phyloP scores from a whole-genome alignment of 2,329 filamentous ascomycete species.

The Bertia moriformis region DNA sequence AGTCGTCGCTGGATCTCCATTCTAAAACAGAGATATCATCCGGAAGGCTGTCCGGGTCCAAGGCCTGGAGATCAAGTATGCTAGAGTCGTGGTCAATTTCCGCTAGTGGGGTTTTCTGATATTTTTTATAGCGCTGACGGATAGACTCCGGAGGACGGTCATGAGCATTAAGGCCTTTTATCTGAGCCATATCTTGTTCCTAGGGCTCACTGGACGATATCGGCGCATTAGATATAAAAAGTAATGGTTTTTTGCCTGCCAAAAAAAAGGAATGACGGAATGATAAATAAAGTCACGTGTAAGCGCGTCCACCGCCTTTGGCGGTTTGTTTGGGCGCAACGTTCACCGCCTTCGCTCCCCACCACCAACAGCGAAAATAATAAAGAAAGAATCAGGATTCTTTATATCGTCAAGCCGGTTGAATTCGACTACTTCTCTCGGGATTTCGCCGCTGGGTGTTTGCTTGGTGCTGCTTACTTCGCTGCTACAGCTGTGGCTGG shows the following conservation, averaged over 20 bases:
- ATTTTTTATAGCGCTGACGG: neutral
- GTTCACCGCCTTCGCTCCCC: neutral
- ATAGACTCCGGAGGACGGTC: neutral
- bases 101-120: neutral
- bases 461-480: too few species aligned
- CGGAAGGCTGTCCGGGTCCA: neutral
- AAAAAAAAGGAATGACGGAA: neutral
- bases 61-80: neutral
- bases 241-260: too few species aligned
- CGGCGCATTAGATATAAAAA: too few species aligned
- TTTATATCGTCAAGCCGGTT: too few species aligned
- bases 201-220: too few species aligned
- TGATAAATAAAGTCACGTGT: neutral
- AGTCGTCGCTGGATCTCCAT: neutral
- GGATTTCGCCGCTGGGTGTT: too few species aligned
- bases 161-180: neutral
- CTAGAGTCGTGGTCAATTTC: neutral
- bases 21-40: neutral
- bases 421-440: too few species aligned
- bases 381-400: too few species aligned
- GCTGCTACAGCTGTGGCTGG: too few species aligned
- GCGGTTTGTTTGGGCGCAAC: neutral
- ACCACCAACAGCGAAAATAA: neutral
- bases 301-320: neutral
- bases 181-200: neutral